Conservation (phyloP, 768 basidiomycete species). For the Boletus insuetus region DNA sequence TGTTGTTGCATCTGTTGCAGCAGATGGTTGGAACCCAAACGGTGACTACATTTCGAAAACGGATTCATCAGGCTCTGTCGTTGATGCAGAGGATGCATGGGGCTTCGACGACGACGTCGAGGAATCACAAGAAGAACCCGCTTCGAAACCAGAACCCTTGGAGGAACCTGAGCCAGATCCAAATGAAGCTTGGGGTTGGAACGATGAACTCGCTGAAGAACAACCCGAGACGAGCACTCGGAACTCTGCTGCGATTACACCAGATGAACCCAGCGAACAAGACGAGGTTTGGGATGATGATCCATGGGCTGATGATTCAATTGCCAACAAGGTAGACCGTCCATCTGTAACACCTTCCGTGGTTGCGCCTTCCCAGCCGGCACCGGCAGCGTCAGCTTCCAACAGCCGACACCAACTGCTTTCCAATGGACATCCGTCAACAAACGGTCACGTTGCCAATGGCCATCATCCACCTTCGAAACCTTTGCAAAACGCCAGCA, state of each 20-base stretch:
- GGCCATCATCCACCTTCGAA: constrained; percentile 15
- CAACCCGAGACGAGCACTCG: constrained; percentile 25
- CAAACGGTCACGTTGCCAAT: constrained; percentile 21
- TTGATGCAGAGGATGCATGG: constrained; percentile 42
- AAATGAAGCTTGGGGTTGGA: constrained; percentile 76
- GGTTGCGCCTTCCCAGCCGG: constrained; percentile 30
- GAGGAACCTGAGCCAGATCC: constrained; percentile 38
- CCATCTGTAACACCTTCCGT: constrained; percentile 24
- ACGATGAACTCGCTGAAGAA: constrained; percentile 41
- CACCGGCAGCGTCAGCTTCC: constrained; percentile 47
- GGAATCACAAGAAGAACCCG: constrained; percentile 17
- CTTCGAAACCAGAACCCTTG: constrained; percentile 17
- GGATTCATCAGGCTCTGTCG: constrained; percentile 23
- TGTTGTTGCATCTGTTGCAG: constrained; percentile 3
- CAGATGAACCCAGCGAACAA: constrained; percentile 35
- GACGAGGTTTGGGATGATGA: constrained; percentile 64
- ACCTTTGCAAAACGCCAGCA: constrained; percentile 15
- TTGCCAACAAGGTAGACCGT: constrained; percentile 27
- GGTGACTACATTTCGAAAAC: constrained; percentile 35
- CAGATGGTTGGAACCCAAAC: constrained; percentile 47
- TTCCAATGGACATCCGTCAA: constrained; percentile 15
- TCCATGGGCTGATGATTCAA: constrained; percentile 58
- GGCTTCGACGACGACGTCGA: constrained; percentile 50
- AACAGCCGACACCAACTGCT: constrained; percentile 51
- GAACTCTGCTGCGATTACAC: constrained; percentile 6